Base-by-base conservation (phyloP, 768 basidiomycete species). In the Leccinum imitatum region DNA sequence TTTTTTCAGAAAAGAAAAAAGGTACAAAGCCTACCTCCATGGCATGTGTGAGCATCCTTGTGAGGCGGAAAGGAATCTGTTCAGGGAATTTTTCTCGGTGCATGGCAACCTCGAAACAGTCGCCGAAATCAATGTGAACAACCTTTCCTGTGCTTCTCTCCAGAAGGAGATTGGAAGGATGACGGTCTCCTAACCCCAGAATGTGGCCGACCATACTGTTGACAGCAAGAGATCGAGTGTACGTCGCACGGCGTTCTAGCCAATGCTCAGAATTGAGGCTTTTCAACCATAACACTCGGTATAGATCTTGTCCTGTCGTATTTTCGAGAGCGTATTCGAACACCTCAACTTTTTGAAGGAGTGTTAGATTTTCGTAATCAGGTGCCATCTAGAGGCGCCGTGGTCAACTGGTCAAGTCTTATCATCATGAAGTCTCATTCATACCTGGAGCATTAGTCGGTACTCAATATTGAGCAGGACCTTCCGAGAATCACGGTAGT, bases 201-300 rank as follows among this genome's bases (percentile, higher is more conserved):
- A 99, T 98, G 75, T 99, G 94, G 8, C 97, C 97, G 63, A 97
- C 94, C 95, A 98, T 98, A 71, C 93, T 96, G 73, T 92, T 98
- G 58, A 97, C 91, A 5, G 93, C 96, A 30, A 99, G 84, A 17
- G 94, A 96, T 35, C 96, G 85, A 2, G 95, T 98, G 72, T 98
- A 98, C 0, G 93, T 95, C 17, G 95, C 93, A 50, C 97, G 87
- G 21, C 97, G 85, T 70, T 98, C 97, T 30, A 99, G 78, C 97
- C 97, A 99, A 66, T 97, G 93, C 67, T 98, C 97, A 2, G 97
- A 99, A 71, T 93, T 95, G 62, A 82, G 74, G 70, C 92, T 94
- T 80, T 95, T 97, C 63, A 99, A 80, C 97, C 97, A 99, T 14
- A 99, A 77, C 10, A 99, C 94, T 13, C 94, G 82, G 73, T 99